phyloP scores from a whole-genome alignment of 352 stramenopile species.

The Phytopythium aichiense region DNA sequence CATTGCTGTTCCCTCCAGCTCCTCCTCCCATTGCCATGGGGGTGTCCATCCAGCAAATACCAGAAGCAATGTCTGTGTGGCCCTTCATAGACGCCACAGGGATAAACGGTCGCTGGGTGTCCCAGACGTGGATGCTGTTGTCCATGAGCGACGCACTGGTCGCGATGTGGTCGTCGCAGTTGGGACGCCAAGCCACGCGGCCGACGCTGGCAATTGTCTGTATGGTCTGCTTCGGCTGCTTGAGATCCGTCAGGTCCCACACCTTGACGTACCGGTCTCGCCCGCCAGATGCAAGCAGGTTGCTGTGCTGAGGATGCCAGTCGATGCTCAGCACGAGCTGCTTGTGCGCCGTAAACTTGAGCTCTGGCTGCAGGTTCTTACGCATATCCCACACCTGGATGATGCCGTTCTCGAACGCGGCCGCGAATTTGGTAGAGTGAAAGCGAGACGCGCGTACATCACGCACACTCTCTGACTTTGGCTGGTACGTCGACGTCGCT shows the following conservation, averaged over 20 bases:
- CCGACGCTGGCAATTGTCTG: slow-evolving; percentile 85
- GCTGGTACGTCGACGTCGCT: slow-evolving; percentile 72
- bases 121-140: slow-evolving; percentile 87
- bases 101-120: slow-evolving; percentile 81
- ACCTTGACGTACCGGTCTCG: slow-evolving; percentile 87
- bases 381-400: slow-evolving; percentile 87
- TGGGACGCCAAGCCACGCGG: slow-evolving; percentile 73
- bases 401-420: slow-evolving; percentile 84
- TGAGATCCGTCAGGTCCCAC: slow-evolving; percentile 69
- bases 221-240: slow-evolving; percentile 80
- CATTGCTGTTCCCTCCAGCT: background rate
- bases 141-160: slow-evolving; percentile 84
- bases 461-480: slow-evolving; percentile 83
- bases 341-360: slow-evolving; percentile 87
- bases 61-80: slow-evolving; percentile 76
- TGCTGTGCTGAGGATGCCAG: slow-evolving; percentile 69
- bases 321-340: slow-evolving; percentile 79
- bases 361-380: slow-evolving; percentile 72
- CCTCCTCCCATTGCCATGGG: slow-evolving; percentile 24
- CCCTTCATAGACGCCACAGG: slow-evolving; percentile 83
- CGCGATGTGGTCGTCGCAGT: slow-evolving; percentile 75
- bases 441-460: slow-evolving; percentile 77
- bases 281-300: slow-evolving; percentile 72
- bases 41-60: slow-evolving; percentile 85
- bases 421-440: slow-evolving; percentile 74